Base-by-base conservation (phyloP, 345 rosid species). In the Arabidopsis arenosa region DNA sequence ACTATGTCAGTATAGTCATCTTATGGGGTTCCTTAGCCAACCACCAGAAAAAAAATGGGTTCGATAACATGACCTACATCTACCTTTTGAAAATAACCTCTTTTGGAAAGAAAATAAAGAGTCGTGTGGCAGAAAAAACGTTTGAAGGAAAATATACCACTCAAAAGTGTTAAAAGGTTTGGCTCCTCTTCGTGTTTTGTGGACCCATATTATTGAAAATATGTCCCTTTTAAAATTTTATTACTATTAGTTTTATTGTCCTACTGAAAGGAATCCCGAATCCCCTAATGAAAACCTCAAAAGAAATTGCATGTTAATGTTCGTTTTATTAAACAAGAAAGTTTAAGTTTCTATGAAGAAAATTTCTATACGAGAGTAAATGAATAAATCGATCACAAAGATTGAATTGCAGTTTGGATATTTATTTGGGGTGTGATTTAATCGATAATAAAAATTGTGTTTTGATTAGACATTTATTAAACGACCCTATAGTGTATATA, bases 31-130 rank as follows among this genome's bases (percentile, higher is more conserved):
- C 65, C 55, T 57, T 45, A 26, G 59, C 44, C 33, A 47, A 33
- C 52, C 49, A 74, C 72, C 26, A 56, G 32, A 28, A 33, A 47
- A 51, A 33, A 74, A 15, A 28, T 37, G 79, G 73, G 60, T 17
- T 37, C 43, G 9, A 66, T 33, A 51, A 15, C 75, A 76, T 52
- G 58, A 69, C 33, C 28, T 36, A 32, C 65, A 39, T 61, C 68
- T 26, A 77, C 80, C 72, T 77, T 70, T 64, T 63, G 71, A 65
- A 60, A 70, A 71, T 44, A 56, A 60, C 32, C 40, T 18, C 70
- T 62, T 73, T 69, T 53, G 14, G 53, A 62, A 76, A 70, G 71
- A 70, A 70, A 54, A 18, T 45, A 55, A 65, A 64, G 67, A 71
- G 48, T 49, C 72, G 67, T 64, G 67, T 77, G 67, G 47, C 62